Evolutionary conservation across 2,329 filamentous ascomycete species (phyloP).

Genomic region (Hortaea werneckii): DNA sequence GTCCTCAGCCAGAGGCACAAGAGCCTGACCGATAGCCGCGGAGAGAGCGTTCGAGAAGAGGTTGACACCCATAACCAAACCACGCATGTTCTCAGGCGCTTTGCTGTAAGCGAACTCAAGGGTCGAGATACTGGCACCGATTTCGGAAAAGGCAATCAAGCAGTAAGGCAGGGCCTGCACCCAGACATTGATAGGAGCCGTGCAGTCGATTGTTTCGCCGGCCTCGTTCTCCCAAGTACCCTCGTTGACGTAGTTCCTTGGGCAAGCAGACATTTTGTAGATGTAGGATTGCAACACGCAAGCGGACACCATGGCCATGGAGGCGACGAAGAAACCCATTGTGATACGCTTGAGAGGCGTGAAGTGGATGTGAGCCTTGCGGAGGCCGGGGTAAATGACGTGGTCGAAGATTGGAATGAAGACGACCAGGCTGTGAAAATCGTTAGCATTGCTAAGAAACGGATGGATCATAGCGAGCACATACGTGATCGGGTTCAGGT

Average conservation of each 20-base stretch:
- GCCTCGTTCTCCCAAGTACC: background rate
- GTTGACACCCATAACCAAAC: slow-evolving; percentile 31
- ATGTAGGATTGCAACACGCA: slow-evolving; percentile 44
- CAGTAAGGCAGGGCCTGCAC: slow-evolving; percentile 29
- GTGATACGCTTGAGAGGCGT: slow-evolving; percentile 43
- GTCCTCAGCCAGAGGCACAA: background rate
- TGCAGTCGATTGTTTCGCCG: slow-evolving; percentile 18
- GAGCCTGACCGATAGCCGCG: background rate
- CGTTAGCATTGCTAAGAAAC: too few relatives aligned
- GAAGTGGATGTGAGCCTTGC: slow-evolving; percentile 32
- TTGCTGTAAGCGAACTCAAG: slow-evolving; percentile 38
- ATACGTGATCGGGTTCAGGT: slow-evolving; percentile 19
- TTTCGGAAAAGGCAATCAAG: slow-evolving; percentile 35
- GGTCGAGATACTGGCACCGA: slow-evolving; percentile 36
- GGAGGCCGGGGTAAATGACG: slow-evolving; percentile 37
- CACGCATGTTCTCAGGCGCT: slow-evolving; percentile 37
- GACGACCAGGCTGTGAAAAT: slow-evolving; percentile 21
- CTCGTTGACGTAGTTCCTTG: background rate
- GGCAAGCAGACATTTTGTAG: slow-evolving; percentile 27
- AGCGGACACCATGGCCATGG: slow-evolving; percentile 41
- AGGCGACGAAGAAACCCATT: slow-evolving; percentile 40
- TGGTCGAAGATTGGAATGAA: slow-evolving; percentile 38
- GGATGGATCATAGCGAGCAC: too few relatives aligned
- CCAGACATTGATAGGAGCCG: slow-evolving; percentile 28
- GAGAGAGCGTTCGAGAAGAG: background rate